A percentile compares a stretch with the other conserved stretches of the same genome.
phyloP scores from a whole-genome alignment of 352 stramenopile species.

The Phytophthora agathidicida region DNA sequence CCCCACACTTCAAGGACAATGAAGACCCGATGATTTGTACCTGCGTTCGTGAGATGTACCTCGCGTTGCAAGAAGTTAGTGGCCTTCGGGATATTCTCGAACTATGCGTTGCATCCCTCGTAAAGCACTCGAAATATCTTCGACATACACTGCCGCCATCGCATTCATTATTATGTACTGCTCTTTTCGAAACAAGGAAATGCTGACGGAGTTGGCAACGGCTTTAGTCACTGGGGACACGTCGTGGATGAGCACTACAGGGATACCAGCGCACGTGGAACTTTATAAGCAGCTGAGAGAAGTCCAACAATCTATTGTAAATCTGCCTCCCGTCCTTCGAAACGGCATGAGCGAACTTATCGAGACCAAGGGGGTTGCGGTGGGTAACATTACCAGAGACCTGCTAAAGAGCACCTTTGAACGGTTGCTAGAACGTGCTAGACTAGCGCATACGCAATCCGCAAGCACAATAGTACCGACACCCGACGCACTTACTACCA shows the following conservation, averaged over 20 bases:
- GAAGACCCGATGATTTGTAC: too few relatives aligned
- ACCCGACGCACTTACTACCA: too few relatives aligned
- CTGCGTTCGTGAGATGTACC: too few relatives aligned
- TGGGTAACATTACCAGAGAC: slow-evolving; percentile 11
- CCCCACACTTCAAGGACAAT: slow-evolving; percentile 8
- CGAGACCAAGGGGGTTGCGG: background rate
- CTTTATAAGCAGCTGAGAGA: slow-evolving; percentile 11
- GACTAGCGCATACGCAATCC: background rate
- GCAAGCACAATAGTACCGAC: background rate
- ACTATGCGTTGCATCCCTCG: slow-evolving; percentile 2
- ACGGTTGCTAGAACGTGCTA: background rate
- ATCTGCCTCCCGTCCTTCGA: slow-evolving; percentile 10
- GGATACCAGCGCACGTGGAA: slow-evolving; percentile 3
- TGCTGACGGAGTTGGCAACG: background rate
- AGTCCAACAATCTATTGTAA: slow-evolving; percentile 8
- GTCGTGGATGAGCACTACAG: slow-evolving; percentile 3
- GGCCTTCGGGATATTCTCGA: slow-evolving; percentile 1
- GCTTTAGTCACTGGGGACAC: background rate
- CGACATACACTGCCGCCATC: background rate
- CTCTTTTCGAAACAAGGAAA: background rate
- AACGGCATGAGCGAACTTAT: slow-evolving; percentile 1
- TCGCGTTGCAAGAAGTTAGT: slow-evolving; percentile 1
- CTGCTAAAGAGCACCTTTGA: slow-evolving; percentile 2
- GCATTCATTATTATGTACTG: slow-evolving; percentile 3
- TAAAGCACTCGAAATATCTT: background rate